Conservation (phyloP, 2,329 filamentous ascomycete species). For the Sarocladium kiliense region DNA sequence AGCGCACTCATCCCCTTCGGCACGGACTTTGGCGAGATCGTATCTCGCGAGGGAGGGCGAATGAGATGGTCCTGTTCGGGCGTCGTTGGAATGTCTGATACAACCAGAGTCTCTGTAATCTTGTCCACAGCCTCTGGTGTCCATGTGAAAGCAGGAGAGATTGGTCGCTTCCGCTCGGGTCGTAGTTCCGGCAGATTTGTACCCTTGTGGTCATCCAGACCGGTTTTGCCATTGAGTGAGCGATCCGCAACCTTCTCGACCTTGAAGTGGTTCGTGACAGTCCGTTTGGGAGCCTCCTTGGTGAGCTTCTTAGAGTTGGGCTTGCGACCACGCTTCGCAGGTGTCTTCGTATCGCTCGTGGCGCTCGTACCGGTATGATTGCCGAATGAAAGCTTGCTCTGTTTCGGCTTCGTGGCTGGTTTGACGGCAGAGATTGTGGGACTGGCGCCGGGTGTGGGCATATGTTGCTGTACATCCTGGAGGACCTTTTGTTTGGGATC, state of each 20-base stretch:
- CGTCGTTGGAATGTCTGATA: slow-evolving; percentile 21
- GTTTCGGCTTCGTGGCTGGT: slow-evolving; percentile 38
- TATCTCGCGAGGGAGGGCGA: slow-evolving; percentile 19
- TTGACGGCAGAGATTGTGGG: slow-evolving; percentile 43
- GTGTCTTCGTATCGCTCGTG: slow-evolving; percentile 8
- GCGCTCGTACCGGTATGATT: slow-evolving; percentile 14
- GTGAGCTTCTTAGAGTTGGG: slow-evolving; percentile 24
- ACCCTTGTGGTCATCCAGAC: background rate
- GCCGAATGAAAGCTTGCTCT: slow-evolving; percentile 45
- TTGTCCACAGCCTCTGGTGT: background rate
- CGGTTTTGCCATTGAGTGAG: background rate
- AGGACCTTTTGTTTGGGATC: slow-evolving; percentile 24
- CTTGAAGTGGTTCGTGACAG: slow-evolving; percentile 38
- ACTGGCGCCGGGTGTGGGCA: slow-evolving; percentile 54
- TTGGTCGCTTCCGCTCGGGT: background rate
- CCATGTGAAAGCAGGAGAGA: background rate
- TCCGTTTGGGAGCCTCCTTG: slow-evolving; percentile 32
- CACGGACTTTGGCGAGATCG: slow-evolving; percentile 38
- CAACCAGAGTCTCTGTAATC: background rate
- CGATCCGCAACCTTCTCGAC: slow-evolving; percentile 29
- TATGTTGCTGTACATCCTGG: slow-evolving; percentile 40
- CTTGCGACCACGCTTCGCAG: slow-evolving; percentile 26
- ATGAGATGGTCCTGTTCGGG: slow-evolving; percentile 13
- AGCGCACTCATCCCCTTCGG: slow-evolving; percentile 35
- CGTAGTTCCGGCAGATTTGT: slow-evolving; percentile 1